Evolutionary conservation across 345 rosid genomes (phyloP), one percentile per base, ranked within the genome.

Genomic region (Populus alba): DNA sequence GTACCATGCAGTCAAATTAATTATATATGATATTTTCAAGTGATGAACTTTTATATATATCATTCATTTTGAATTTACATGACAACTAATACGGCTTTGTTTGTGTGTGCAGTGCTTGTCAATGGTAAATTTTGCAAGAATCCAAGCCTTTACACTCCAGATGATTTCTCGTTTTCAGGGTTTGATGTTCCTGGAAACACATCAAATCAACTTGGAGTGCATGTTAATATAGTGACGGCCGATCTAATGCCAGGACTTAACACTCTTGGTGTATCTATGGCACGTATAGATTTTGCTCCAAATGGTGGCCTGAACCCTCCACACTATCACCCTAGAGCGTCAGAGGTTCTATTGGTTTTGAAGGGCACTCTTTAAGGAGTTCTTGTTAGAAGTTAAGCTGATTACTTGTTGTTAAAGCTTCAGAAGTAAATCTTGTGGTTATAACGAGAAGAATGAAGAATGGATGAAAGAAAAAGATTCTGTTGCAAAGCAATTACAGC

Each of bases 231-330:
- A 15, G 10, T 67, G 29, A 67, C 16, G 18, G 47, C 75, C 38
- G 65, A n/a, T 59, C 65, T 29, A 27, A 16, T 67, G 20, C n/a
- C 70, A 67, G 70, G 70, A 4, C 70, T 67, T 1, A 67, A 67
- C 70, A 67, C 70, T 27, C 70, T 67, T 33, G 39, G 70, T 13
- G 1, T 33, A 29, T 67, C 70, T 29, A 10, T 67, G 41, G 70
- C n/a, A 2, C 70, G 70, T 13, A 67, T 67, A 8, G 70, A 67
- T 31, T 67, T 27, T 16, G 39, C 70, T 2, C 70, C 70, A 22
- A 59, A 59, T 51, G 81, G 81, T 5, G 67, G 79, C 31, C 29
- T 66, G 47, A 78, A 78, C 68, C 81, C 81, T 33, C 81, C 77
- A 8, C 81, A 78, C 35, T 35, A 23, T 27, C 82, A 80, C 38